These are phyloP conservation scores for Rutidosis leptorrhynchoides DNA, from an alignment of 129 eudicot genomes.

Conservation along the genomic window DNA sequence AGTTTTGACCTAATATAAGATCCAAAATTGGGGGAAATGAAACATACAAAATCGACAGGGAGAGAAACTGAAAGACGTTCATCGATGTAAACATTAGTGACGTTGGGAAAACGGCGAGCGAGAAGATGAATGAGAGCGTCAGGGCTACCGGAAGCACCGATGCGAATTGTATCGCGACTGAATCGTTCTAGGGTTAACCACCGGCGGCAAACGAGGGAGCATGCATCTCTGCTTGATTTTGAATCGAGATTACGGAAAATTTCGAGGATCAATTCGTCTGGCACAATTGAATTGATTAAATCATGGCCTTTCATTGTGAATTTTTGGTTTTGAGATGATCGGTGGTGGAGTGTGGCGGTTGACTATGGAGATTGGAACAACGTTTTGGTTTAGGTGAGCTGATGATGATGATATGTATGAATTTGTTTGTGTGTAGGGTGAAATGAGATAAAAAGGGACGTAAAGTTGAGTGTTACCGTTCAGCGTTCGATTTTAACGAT, in stretches of 20 bases:
- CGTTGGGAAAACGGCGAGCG: conserved; percentile 58
- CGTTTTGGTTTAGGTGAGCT: not conserved
- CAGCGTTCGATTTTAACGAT: not conserved
- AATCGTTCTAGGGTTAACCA: conserved; percentile 73
- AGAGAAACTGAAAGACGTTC: conserved; percentile 69
- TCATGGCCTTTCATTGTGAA: conserved; percentile 53
- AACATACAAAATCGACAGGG: conserved; percentile 50
- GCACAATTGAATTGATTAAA: conserved; percentile 51
- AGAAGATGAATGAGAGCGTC: conserved; percentile 55
- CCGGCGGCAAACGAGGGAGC: conserved; percentile 79
- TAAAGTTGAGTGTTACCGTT: not conserved
- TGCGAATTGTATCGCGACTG: conserved; percentile 78
- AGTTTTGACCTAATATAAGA: not conserved
- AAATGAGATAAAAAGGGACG: not conserved
- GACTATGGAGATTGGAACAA: not conserved
- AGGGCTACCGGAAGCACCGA: conserved; percentile 81
- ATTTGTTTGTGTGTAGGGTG: not conserved
- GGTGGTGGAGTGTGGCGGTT: not conserved
- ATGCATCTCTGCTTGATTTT: conserved; percentile 64
- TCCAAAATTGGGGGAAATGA: not conserved
- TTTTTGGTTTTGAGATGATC: not conserved
- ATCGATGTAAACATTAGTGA: conserved; percentile 54
- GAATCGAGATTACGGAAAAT: conserved; percentile 51
- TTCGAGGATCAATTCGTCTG: conserved; percentile 75
- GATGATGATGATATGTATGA: not conserved